Evolutionary conservation across 2,329 filamentous ascomycete species (phyloP), one percentile per base, ranked within the genome.

Genomic region (Paraphoma sp.): DNA sequence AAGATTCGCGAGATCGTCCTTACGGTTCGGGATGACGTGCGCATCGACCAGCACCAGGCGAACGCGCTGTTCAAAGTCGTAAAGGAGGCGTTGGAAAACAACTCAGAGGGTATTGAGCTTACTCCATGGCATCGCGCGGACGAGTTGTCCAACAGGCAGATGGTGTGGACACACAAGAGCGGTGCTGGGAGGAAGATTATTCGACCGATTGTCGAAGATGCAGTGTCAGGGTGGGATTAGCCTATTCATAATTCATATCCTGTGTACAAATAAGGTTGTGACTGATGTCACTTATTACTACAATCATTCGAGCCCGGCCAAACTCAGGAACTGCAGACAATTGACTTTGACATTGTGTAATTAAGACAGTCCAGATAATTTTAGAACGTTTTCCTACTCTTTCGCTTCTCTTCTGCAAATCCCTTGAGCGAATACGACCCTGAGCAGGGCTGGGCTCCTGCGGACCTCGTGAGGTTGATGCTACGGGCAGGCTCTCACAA

Each of bases 1-100:
- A 82, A 81, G 65, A 72, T 81, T 17, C 71, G 80, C n/a, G 80
- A 82, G 64, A 77, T 82, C 43, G 78, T 80, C 6, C 70, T 82
- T 0, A 73, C 76, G 0, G 80, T 82, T 8, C 68, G 80, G 30
- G 78, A 77, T 29, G 80, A 82, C 51, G 78, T 81, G 8, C 67
- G 80, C 0, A 80, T 82, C 51, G 76, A 79, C 52, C 72, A 78
- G 51, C 68, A 66, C 2, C 80, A 82, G 63, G 80, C 79, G 0
- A 74, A 81, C 57, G 69, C 71, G 12, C 67, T 82, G 3, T 82
- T 82, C 62, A 56, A 70, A 10, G 69, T 72, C 2, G 77, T 80
- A 7, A 74, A 66, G 36, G 57, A 75, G 23, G 80, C 79, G n/a
- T 68, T 82, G 42, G 79, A 81, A 68, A 71, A 71, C 0, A 74